Conservation (phyloP, 768 basidiomycete genomes). For the Lactarius pseudohatsudake region DNA sequence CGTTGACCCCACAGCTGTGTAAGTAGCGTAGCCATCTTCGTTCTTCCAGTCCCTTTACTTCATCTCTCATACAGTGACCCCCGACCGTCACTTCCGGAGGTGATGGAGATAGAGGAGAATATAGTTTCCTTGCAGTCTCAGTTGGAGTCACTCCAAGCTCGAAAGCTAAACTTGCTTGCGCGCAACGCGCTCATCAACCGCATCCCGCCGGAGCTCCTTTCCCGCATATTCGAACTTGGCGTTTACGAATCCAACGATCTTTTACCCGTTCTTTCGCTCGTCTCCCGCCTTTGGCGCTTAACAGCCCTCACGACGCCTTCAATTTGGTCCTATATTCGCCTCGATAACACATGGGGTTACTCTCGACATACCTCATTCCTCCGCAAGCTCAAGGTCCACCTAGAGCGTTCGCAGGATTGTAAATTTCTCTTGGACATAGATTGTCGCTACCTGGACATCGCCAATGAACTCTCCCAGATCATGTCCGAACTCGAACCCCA, state of each 20-base stretch:
- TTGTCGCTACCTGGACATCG: conserved; percentile 32
- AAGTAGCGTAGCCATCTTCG: background rate
- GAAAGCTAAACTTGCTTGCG: conserved; percentile 31
- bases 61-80: conserved; percentile 31
- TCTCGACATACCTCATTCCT: conserved; percentile 32
- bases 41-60: background rate
- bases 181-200: conserved; percentile 32
- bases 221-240: conserved; percentile 36
- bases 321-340: conserved; percentile 36
- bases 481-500: conserved; percentile 34
- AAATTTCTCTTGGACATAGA: conserved; percentile 35
- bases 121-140: conserved; percentile 32
- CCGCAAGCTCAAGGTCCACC: conserved; percentile 30
- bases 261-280: conserved; percentile 31
- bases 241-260: conserved; percentile 33
- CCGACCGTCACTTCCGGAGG: conserved; percentile 30
- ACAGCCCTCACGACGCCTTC: conserved; percentile 32
- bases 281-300: conserved; percentile 34
- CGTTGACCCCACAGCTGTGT: conserved; percentile 23
- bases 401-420: conserved; percentile 35
- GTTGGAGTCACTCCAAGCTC: conserved; percentile 30
- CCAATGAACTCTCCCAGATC: conserved; percentile 30
- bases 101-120: conserved; percentile 32
- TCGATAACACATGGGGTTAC: conserved; percentile 33
- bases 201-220: conserved; percentile 35